Conservation (phyloP, 495 filamentous ascomycete genomes). For the Trichoderma parareesei region DNA sequence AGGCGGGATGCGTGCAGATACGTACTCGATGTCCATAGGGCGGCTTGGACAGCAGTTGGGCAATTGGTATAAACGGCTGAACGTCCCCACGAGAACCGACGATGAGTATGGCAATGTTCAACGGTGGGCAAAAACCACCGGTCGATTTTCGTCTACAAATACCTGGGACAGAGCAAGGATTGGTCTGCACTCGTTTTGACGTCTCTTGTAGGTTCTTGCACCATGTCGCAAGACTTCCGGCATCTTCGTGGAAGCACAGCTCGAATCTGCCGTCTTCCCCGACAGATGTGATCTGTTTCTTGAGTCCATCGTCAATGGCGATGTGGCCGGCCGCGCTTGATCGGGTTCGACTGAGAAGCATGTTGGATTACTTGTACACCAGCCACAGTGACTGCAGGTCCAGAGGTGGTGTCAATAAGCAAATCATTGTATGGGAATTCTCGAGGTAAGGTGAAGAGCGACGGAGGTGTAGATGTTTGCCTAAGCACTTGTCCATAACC, state of each 20-base stretch:
- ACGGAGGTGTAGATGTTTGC: not conserved
- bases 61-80: constrained; percentile 58
- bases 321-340: not conserved
- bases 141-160: not conserved
- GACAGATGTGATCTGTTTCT: not conserved
- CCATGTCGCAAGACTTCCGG: not conserved
- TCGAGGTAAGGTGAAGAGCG: not conserved
- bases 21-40: constrained; percentile 57
- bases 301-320: not conserved
- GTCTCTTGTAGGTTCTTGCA: not conserved
- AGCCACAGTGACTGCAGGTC: not conserved
- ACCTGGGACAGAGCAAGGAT: not conserved
- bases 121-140: constrained; percentile 10
- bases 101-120: constrained; percentile 66
- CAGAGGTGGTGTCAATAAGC: not conserved
- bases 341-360: constrained; percentile 1
- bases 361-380: not conserved
- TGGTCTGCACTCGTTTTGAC: not conserved
- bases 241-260: not conserved
- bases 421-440: not conserved
- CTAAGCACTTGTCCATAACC: not conserved
- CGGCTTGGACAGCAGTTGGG: constrained; percentile 44
- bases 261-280: not conserved
- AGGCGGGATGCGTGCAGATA: constrained; percentile 58
- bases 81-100: constrained; percentile 63